These are phyloP conservation scores for Emmonsiellopsis sp. DNA, from an alignment of 2,329 filamentous ascomycete genomes.

Conservation along the genomic window DNA sequence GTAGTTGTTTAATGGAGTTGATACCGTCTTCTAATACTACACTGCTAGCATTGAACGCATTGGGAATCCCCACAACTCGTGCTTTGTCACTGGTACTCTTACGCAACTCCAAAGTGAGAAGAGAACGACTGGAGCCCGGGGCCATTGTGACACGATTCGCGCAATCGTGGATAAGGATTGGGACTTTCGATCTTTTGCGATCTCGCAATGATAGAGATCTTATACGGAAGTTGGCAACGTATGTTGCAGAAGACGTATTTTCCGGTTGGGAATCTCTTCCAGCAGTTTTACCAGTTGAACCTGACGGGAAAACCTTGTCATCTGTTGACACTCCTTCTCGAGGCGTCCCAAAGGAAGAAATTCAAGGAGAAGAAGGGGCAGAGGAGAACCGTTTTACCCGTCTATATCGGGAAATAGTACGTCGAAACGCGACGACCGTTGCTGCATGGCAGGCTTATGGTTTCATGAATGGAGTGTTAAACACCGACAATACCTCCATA, in stretches of 20 bases:
- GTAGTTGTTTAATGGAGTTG: not conserved
- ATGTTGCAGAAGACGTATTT: constrained; percentile 80
- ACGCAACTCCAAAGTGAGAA: constrained; percentile 61
- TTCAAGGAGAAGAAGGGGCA: constrained; percentile 58
- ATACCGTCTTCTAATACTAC: not conserved
- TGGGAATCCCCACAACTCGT: constrained; percentile 77
- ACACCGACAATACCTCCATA: constrained; percentile 95
- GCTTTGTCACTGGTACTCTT: constrained; percentile 74
- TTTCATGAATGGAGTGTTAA: constrained; percentile 98
- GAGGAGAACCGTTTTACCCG: constrained; percentile 81
- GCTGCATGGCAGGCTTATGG: constrained; percentile 95
- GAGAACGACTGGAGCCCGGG: constrained; percentile 78
- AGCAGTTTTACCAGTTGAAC: constrained; percentile 37
- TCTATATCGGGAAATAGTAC: constrained; percentile 77
- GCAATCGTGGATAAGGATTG: constrained; percentile 81
- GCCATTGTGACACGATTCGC: constrained; percentile 91
- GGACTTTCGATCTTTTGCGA: constrained; percentile 90
- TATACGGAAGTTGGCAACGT: constrained; percentile 66
- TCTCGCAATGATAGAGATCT: constrained; percentile 69
- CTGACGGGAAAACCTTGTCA: constrained; percentile 30
- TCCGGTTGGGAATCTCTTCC: constrained; percentile 81
- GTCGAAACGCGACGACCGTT: constrained; percentile 78
- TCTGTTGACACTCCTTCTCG: constrained; percentile 38
- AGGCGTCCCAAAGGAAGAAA: constrained; percentile 46
- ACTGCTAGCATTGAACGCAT: constrained; percentile 56